Evolutionary conservation across 148 eudicot species (phyloP).

Genomic region (Salicornia ramosissima): DNA sequence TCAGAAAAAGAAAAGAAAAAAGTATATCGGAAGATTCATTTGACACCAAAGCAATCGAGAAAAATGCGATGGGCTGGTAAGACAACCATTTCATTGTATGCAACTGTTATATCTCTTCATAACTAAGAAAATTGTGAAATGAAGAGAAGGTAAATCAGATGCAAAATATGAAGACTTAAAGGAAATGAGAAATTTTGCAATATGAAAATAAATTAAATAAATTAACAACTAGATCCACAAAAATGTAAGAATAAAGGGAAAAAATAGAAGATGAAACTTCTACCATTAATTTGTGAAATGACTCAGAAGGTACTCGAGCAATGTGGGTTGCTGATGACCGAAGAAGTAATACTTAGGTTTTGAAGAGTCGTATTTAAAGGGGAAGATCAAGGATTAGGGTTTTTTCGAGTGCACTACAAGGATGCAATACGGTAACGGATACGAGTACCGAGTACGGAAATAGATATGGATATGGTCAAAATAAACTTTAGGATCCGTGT

Average conservation of each 20-base stretch:
- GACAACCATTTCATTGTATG: constrained; percentile 14
- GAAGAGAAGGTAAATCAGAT: constrained; percentile 21
- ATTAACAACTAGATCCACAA: neutral
- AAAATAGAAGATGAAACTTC: neutral
- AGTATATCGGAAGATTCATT: constrained; percentile 23
- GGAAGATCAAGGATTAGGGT: neutral
- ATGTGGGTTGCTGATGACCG: neutral
- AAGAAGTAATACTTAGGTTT: neutral
- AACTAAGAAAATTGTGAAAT: neutral
- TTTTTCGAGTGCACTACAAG: no score
- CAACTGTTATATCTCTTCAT: constrained; percentile 20
- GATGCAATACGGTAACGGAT: no score
- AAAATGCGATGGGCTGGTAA: constrained; percentile 28
- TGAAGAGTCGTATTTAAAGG: neutral
- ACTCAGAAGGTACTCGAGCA: no score
- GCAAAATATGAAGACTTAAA: neutral
- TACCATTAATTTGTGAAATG: no score
- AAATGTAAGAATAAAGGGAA: neutral
- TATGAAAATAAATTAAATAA: neutral
- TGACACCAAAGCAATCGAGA: constrained; percentile 28
- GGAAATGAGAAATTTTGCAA: no score
- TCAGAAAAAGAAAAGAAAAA: no score
- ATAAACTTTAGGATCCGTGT: no score
- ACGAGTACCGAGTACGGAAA: no score
- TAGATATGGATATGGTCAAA: no score